Evolutionary conservation across 306 rosid species (phyloP).

Genomic region (Lablab purpureus): DNA sequence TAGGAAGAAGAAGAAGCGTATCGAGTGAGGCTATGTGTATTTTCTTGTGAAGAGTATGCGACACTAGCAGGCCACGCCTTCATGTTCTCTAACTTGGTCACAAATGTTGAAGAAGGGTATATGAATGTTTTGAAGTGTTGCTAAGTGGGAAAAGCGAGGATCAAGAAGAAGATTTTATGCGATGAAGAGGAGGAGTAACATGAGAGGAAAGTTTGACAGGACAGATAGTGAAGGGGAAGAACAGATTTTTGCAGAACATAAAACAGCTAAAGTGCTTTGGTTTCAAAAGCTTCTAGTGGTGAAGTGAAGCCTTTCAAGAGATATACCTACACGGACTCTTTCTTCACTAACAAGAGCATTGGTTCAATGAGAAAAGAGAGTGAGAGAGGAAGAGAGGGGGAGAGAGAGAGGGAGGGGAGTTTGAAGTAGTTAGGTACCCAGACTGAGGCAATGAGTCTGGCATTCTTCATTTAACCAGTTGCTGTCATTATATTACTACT

Average conservation of each 20-base stretch:
- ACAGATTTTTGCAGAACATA: constrained; percentile 32
- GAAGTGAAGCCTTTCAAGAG: constrained; percentile 19
- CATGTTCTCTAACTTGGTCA: constrained; percentile 16
- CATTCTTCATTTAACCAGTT: constrained; percentile 51
- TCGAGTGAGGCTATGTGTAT: constrained; percentile 38
- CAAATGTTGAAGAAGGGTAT: background rate
- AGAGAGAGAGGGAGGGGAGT: constrained; percentile 35
- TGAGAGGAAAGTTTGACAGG: constrained; percentile 46
- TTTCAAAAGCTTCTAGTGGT: constrained; percentile 4
- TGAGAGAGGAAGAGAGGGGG: background rate
- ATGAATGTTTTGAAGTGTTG: constrained; percentile 39
- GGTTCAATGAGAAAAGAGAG: background rate
- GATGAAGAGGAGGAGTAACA: background rate
- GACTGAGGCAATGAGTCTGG: constrained; percentile 56
- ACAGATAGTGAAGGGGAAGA: constrained; percentile 39
- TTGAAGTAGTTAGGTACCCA: constrained; percentile 60
- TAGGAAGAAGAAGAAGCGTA: constrained; percentile 46
- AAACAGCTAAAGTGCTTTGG: constrained; percentile 45
- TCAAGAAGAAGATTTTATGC: constrained; percentile 20
- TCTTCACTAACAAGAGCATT: background rate
- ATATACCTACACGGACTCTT: constrained; percentile 49
- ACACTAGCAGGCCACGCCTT: constrained; percentile 58
- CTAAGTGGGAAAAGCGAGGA: constrained; percentile 20
- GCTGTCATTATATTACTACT: constrained; percentile 42
- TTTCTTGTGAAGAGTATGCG: constrained; percentile 46